Evolutionary conservation across 495 filamentous ascomycete species (phyloP), one percentile per base, ranked within the genome.

Genomic region (Haplographium delicatum): DNA sequence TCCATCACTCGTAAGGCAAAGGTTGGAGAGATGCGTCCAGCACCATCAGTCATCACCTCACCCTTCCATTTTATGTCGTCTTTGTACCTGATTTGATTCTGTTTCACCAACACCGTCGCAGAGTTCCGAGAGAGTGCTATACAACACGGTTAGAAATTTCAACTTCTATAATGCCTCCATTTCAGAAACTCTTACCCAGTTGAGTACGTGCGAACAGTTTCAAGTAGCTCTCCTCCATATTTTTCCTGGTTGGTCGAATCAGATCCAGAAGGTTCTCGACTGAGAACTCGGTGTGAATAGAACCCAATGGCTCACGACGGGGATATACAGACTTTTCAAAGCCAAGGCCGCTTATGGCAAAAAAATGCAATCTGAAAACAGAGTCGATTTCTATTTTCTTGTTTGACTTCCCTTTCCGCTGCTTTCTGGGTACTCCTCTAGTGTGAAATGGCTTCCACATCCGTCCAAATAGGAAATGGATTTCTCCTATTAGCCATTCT

Each of bases 31-130:
- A 89, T 84, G 23, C 82, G 66, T 11, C 80, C 85, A 44, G 88
- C 88, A 4, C 88, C 88, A 58, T 94, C 88, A 53, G 90, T 90
- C 88, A 94, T 94, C 0, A 85, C 75, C 42, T 61, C 57, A 13
- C 42, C 55, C 6, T 47, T 26, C 51, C 19, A 53, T 7, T 58
- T 57, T 15, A 49, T 43, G 46, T 76, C 66, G 11, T 40, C 27
- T 25, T 70, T 41, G 15, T 59, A 56, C 13, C 63, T 35, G 27
- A 84, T 65, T 41, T 78, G 67, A 5, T 55, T 31, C 31, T 69
- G 70, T 9, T 57, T 54, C 20, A 85, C 63, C 0, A 60, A 49
- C 2, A 80, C 53, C 0, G 78, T 81, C 3, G 71, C 69, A 9
- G 52, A 69, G 1, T 74, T 80, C 41, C 74, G 73, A 15, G 64